Evolutionary conservation across 2,329 filamentous ascomycete genomes (phyloP).

Genomic region (Samsoniella hepiali): DNA sequence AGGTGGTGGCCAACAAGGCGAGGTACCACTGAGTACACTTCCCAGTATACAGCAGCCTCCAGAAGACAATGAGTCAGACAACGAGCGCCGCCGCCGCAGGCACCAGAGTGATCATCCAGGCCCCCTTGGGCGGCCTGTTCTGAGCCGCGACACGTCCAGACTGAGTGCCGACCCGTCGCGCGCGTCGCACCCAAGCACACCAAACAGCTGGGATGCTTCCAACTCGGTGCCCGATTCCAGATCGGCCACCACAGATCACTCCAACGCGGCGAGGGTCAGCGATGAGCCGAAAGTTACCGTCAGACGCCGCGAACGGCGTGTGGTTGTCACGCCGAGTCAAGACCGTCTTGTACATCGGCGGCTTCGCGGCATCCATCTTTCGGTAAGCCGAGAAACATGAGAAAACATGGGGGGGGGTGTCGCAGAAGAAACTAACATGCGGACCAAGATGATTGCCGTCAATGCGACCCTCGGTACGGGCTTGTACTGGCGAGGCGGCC

Average conservation of each 20-base stretch:
- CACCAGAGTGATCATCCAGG: not conserved
- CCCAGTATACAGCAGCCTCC: not conserved
- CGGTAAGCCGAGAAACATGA: slow-evolving; percentile 21
- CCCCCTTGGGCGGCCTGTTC: not conserved
- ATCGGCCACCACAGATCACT: not conserved
- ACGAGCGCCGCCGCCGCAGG: not conserved
- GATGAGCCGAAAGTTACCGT: slow-evolving; percentile 6
- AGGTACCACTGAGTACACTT: not conserved
- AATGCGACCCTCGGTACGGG: slow-evolving; percentile 29
- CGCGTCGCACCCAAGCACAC: not conserved
- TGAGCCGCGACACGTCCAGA: not conserved
- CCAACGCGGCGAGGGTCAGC: not conserved
- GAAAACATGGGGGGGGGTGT: not conserved
- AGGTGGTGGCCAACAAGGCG: not conserved
- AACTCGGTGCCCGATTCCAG: not conserved
- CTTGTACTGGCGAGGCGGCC: slow-evolving; percentile 31
- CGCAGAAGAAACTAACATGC: not conserved
- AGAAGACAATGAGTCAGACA: not conserved
- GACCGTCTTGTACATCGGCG: slow-evolving; percentile 21
- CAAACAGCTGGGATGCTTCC: not conserved
- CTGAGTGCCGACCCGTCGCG: not conserved
- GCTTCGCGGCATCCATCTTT: slow-evolving; percentile 27
- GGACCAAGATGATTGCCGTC: slow-evolving; percentile 29
- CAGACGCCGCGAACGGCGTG: slow-evolving; percentile 14
- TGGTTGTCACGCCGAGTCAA: slow-evolving; percentile 22